Base-by-base conservation (phyloP, 352 stramenopile genomes). In the Pythium angustatum region DNA sequence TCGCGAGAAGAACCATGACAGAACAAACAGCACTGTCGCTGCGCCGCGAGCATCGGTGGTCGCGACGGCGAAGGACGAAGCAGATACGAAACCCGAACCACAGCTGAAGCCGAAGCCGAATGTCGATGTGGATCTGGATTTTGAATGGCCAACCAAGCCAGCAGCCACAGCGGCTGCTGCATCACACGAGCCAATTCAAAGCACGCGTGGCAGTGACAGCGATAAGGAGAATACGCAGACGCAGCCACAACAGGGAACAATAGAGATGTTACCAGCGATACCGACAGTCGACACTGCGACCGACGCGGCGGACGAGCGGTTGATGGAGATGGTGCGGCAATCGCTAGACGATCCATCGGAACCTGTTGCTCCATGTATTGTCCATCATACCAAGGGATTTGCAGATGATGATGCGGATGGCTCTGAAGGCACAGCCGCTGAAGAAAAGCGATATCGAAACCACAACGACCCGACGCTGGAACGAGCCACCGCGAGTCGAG, bases 1-100 rank as follows among this genome's bases (percentile, higher is more conserved):
- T 19, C 50, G 38, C 26, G 22, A 22, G 30, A 56, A 56, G 24
- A n/a, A 40, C 38, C 58, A 33, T 34, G 24, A 33, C 5, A 60
- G n/a, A 22, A 24, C 28, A 6, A 36, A 49, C 17, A 40, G 43
- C 6, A n/a, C 36, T 12, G 55, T 7, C 2, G 24, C 24, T 6
- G n/a, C 26, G 40, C 19, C 17, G 40, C 19, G n/a, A 10, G n/a
- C 11, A 2, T 21, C n/a, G 17, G 5, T 19, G 12, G 40, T 5
- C 15, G n/a, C n/a, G 5, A 27, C 4, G 6, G 19, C n/a, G n/a
- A 47, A 27, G 6, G 19, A 30, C 19, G 26, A 44, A 40, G 31
- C 56, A 28, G 34, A 61, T 57, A 26, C 53, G 71, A 34, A 65
- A 66, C 33, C n/a, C n/a, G n/a, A n/a, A n/a, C n/a, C n/a, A n/a